phyloP scores from a whole-genome alignment of 129 eudicot genomes.

The Chrysanthemum makinoi region DNA sequence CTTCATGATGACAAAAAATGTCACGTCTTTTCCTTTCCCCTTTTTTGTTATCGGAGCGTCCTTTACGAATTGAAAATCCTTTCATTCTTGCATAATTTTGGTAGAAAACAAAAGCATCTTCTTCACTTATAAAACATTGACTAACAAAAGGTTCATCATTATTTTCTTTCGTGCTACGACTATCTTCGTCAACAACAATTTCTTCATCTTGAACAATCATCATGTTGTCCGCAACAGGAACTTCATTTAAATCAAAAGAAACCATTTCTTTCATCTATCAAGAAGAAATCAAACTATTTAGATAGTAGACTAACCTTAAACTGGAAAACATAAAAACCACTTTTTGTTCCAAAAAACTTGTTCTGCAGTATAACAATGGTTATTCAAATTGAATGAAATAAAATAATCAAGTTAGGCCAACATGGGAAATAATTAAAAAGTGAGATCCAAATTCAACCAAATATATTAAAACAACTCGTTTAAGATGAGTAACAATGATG shows the following conservation, averaged over 20 bases:
- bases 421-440: no score
- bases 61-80: neutral
- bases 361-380: no score
- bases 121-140: neutral
- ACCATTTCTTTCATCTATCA: neutral
- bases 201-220: neutral
- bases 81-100: neutral
- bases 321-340: no score
- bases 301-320: no score
- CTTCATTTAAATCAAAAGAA: neutral
- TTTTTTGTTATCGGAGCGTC: neutral
- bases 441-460: no score
- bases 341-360: no score
- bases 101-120: neutral
- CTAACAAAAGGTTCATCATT: neutral
- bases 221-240: neutral
- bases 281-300: no score
- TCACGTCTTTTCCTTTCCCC: neutral
- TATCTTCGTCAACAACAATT: neutral
- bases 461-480: no score
- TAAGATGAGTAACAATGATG: no score
- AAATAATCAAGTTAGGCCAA: no score
- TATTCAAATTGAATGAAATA: no score
- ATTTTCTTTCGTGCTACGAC: neutral
- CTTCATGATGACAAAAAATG: neutral